These are phyloP conservation scores for Lepidopterella palustris DNA, from an alignment of 495 filamentous ascomycete species.

Conservation along the genomic window DNA sequence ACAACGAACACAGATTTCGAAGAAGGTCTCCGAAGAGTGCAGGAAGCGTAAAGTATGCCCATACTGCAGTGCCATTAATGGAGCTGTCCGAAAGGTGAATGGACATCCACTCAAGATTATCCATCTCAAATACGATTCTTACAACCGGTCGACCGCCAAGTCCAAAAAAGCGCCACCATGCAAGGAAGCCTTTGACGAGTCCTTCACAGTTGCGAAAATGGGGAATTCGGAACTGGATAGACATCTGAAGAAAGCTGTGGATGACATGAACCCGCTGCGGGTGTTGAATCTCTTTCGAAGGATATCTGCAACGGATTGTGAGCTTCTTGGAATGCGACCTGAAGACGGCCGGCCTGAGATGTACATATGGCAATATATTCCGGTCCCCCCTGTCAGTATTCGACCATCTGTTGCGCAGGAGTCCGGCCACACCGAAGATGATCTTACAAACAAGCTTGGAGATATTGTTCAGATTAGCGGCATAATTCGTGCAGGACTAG, in stretches of 20 bases:
- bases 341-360: conserved; percentile 86
- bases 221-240: conserved; percentile 78
- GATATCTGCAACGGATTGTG: conserved; percentile 79
- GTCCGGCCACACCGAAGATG: conserved; percentile 86
- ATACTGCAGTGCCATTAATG: conserved; percentile 72
- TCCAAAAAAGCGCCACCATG: conserved; percentile 73
- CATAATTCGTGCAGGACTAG: conserved; percentile 68
- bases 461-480: conserved; percentile 90
- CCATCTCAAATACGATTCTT: conserved; percentile 87
- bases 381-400: conserved; percentile 88
- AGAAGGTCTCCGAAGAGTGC: conserved; percentile 81
- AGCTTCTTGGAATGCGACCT: conserved; percentile 81
- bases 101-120: conserved; percentile 74
- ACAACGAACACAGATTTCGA: conserved; percentile 67
- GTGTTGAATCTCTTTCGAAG: conserved; percentile 86
- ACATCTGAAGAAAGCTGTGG: conserved; percentile 81
- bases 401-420: conserved; percentile 90
- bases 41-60: conserved; percentile 73
- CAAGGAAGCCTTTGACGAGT: conserved; percentile 76
- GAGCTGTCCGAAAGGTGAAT: conserved; percentile 78
- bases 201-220: conserved; percentile 69
- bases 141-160: conserved; percentile 74
- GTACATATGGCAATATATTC: conserved; percentile 96
- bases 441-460: conserved; percentile 87
- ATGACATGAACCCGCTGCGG: conserved; percentile 84